phyloP scores from a whole-genome alignment of 805 yeast species.

The Kuraishia piskuri region DNA sequence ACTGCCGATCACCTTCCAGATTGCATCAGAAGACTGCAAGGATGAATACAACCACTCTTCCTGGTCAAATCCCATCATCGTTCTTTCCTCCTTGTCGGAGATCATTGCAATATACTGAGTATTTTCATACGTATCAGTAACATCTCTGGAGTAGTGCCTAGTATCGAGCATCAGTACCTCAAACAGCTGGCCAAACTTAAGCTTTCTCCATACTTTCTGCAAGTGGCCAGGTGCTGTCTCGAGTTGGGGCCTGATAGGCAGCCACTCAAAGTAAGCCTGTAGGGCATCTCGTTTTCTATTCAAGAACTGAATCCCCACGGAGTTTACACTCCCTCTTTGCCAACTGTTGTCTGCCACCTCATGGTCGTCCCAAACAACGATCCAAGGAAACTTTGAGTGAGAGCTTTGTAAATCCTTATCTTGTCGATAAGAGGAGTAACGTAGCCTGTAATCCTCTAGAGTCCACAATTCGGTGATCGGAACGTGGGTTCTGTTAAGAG shows the following conservation, averaged over 20 bases:
- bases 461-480: conserved; percentile 14
- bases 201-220: conserved; percentile 14
- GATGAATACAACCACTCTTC: conserved; percentile 16
- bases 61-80: conserved; percentile 18
- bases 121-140: conserved; percentile 15
- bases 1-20: conserved; percentile 12
- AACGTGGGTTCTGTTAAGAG: conserved; percentile 10
- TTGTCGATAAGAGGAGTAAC: conserved; percentile 13
- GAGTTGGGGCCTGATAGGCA: conserved; percentile 14
- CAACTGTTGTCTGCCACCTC: conserved; percentile 19
- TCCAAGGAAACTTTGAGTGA: conserved; percentile 16
- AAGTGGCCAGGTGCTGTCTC: conserved; percentile 1
- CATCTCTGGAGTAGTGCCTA: conserved; percentile 17
- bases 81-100: conserved; percentile 13
- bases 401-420: conserved; percentile 14
- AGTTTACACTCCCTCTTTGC: conserved; percentile 15
- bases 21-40: conserved; percentile 7
- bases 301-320: conserved; percentile 13
- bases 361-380: conserved; percentile 20
- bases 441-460: conserved; percentile 13
- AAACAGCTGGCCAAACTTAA: conserved; percentile 13
- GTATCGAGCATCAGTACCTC: conserved; percentile 15
- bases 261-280: conserved; percentile 18
- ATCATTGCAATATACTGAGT: conserved; percentile 9
- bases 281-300: conserved; percentile 11